Evolutionary conservation across 345 rosid species (phyloP), one percentile per base, ranked within the genome.

Genomic region (Camelina hispida): DNA sequence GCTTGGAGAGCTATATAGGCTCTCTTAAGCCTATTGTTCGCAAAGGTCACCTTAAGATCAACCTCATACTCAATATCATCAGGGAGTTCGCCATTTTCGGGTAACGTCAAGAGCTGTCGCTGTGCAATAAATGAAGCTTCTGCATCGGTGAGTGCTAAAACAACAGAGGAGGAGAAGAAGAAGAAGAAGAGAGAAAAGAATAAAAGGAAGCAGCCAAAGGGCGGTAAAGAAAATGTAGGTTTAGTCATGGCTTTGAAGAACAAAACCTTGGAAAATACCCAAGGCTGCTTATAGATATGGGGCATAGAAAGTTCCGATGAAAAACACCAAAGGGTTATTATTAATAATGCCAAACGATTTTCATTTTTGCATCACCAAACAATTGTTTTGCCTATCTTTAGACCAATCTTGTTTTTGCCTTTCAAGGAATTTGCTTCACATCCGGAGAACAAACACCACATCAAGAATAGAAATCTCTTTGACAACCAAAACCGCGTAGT

Each of bases 1-100:
- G 96, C 93, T 43, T 89, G 96, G 38, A 91, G 91, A 30, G 85
- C 92, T 3, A 89, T 66, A 30, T 88, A 89, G 1, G 97, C 96
- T 66, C 75, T 78, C 75, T 78, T 80, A 7, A 89, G 85, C 84
- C 97, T 87, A 3, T 44, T 25, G 37, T 91, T 93, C 0, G 80
- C 79, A n/a, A 93, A 91, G 7, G 71, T 82, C 16, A 48, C 37
- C 5, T 71, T 75, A 3, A 81, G 35, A n/a, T 83, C 87, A 2
- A 83, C 78, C 28, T 79, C 66, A 1, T 72, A 71, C 32, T 82
- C 91, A 2, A 56, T 66, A 28, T 77, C 78, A 0, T 79, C 68
- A 0, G 86, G 81, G 65, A 83, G 85, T n/a, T 84, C 84, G 0
- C 52, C 83, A 15, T 69, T 76, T 58, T 83, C 79, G 3, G 78